Conservation (phyloP, 2,329 filamentous ascomycete genomes). For the Aotearoamyces nothofagi region DNA sequence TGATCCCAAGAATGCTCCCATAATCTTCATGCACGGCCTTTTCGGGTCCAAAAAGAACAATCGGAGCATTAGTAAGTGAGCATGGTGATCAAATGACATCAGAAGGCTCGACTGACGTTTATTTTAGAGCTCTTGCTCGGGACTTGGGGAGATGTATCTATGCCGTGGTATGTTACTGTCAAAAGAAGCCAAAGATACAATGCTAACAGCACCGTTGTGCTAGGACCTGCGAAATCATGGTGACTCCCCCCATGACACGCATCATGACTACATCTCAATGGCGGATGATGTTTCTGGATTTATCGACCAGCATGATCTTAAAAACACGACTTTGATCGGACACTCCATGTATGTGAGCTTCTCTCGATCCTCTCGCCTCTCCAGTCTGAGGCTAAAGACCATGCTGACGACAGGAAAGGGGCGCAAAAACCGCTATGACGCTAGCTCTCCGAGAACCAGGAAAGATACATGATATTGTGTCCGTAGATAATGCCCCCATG, state of each 20-base stretch:
- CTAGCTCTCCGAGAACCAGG: constrained; percentile 59
- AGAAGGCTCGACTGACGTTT: constrained; percentile 5
- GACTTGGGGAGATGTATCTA: constrained; percentile 72
- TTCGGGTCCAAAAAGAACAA: constrained; percentile 97
- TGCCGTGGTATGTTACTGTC: constrained; percentile 44
- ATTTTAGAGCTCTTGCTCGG: constrained; percentile 58
- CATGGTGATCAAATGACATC: background rate
- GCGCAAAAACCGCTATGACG: constrained; percentile 85
- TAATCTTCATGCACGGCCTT: constrained; percentile 81
- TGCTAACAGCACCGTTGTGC: constrained; percentile 2
- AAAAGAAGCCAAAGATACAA: constrained; percentile 7
- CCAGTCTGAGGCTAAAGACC: background rate
- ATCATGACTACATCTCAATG: constrained; percentile 71
- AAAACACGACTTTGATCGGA: constrained; percentile 64
- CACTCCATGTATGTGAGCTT: constrained; percentile 91
- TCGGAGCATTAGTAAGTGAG: constrained; percentile 80
- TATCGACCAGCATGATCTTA: constrained; percentile 54
- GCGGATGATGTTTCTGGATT: constrained; percentile 73
- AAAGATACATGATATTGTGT: constrained; percentile 54
- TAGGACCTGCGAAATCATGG: constrained; percentile 90
- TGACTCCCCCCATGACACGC: constrained; percentile 62
- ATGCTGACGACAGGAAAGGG: constrained; percentile 33
- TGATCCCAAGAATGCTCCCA: constrained; percentile 37
- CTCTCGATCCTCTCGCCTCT: no score
- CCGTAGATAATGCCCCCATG: constrained; percentile 85